Conservation (phyloP, 768 basidiomycete species). For the Xerocomus spinulosus region DNA sequence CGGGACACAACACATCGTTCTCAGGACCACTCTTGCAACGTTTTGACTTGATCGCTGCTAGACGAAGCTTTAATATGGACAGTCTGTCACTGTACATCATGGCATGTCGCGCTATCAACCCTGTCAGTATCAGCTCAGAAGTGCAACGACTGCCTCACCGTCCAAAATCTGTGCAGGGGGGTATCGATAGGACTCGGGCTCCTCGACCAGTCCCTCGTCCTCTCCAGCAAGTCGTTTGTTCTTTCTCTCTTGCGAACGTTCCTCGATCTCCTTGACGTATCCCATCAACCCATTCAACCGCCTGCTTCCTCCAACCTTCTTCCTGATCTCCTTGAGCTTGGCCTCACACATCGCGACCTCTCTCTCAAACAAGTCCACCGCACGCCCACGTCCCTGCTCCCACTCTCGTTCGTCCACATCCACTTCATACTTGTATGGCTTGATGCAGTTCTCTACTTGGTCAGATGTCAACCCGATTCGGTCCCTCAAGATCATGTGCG, state of each 20-base stretch:
- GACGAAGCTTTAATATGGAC: constrained; percentile 77
- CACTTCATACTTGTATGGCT: constrained; percentile 98
- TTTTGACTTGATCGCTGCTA: constrained; percentile 81
- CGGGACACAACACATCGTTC: constrained; percentile 88
- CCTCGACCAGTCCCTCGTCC: constrained; percentile 34
- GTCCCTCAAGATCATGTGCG: constrained; percentile 89
- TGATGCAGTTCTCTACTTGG: constrained; percentile 99
- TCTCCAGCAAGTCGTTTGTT: constrained; percentile 42
- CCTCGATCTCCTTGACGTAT: constrained; percentile 82
- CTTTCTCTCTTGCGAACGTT: constrained; percentile 63
- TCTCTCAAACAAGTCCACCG: constrained; percentile 76
- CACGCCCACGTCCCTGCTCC: constrained; percentile 74
- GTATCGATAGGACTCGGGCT: constrained; percentile 79
- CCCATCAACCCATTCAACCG: constrained; percentile 69
- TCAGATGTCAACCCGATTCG: constrained; percentile 93
- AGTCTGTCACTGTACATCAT: constrained; percentile 82
- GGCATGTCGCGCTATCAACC: constrained; percentile 76
- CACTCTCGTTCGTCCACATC: constrained; percentile 93
- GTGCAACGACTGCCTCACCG: constrained; percentile 47
- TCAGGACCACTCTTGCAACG: constrained; percentile 86
- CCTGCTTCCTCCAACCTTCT: constrained; percentile 83
- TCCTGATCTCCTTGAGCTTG: constrained; percentile 82
- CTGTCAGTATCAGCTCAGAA: constrained; percentile 5
- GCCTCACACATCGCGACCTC: constrained; percentile 82
- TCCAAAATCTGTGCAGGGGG: constrained; percentile 89